phyloP scores from a whole-genome alignment of 1,139 yeast genomes.

The Yamadazyma atlantica region DNA sequence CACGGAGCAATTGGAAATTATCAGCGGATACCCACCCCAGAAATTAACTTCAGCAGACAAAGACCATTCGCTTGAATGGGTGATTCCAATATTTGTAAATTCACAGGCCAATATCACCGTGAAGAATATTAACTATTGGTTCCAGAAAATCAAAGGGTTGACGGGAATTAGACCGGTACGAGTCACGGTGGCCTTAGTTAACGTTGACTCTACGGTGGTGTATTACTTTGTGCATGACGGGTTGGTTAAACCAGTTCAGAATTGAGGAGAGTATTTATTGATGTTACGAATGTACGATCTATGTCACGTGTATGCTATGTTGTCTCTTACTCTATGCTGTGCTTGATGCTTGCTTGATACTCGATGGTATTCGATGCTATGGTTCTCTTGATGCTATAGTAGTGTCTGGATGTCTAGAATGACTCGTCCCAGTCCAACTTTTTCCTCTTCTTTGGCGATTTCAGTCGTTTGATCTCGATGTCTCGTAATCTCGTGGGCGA shows the following conservation, averaged over 20 bases:
- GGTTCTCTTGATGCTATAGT: no score
- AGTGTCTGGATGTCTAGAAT: no score
- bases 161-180: constrained; percentile 30
- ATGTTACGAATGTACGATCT: neutral
- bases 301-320: no score
- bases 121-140: constrained; percentile 33
- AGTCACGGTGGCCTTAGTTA: constrained; percentile 55
- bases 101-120: constrained; percentile 18
- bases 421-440: neutral
- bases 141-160: constrained; percentile 19
- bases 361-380: no score
- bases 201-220: constrained; percentile 66
- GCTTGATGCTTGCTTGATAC: no score
- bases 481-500: constrained; percentile 14
- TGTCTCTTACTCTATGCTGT: no score
- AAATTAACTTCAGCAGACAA: constrained; percentile 25
- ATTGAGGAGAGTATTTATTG: constrained; percentile 21
- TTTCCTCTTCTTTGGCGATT: constrained; percentile 9
- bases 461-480: constrained; percentile 13
- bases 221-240: constrained; percentile 67
- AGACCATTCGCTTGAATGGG: constrained; percentile 31
- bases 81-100: constrained; percentile 26
- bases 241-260: constrained; percentile 56
- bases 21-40: constrained; percentile 33
- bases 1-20: constrained; percentile 8